phyloP scores from a whole-genome alignment of 768 basidiomycete genomes.

The Phanerochaete carnosa region DNA sequence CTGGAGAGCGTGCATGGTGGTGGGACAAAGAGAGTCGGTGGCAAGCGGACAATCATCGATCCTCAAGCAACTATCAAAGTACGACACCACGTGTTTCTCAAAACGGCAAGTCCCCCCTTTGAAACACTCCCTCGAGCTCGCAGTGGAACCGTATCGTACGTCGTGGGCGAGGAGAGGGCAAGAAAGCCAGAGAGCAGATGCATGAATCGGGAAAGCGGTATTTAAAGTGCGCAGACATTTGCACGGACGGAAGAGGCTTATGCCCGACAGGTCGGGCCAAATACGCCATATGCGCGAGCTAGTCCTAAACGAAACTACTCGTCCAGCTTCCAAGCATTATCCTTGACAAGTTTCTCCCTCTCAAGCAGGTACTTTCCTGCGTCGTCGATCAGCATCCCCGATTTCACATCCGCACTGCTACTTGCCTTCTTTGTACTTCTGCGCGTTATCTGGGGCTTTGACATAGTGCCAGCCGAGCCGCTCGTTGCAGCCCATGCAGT shows the following conservation, averaged over 20 bases:
- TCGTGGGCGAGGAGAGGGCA: not conserved
- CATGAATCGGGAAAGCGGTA: not conserved
- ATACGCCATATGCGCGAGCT: constrained; percentile 12
- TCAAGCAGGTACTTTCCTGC: constrained; percentile 81
- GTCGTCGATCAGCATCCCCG: not conserved
- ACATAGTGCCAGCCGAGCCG: constrained; percentile 82
- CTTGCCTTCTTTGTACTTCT: constrained; percentile 82
- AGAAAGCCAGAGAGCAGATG: not conserved
- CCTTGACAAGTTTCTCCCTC: constrained; percentile 75
- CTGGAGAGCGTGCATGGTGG: constrained; percentile 48
- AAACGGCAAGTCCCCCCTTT: constrained; percentile 4
- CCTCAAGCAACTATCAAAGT: constrained; percentile 6
- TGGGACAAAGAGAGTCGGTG: constrained; percentile 9
- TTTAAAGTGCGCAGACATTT: not conserved
- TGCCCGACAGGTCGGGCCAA: not conserved
- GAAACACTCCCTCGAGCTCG: not conserved
- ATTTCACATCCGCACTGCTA: constrained; percentile 21
- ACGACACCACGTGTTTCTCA: constrained; percentile 11
- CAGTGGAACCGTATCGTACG: not conserved
- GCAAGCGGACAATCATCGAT: constrained; percentile 10
- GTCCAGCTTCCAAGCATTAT: constrained; percentile 75
- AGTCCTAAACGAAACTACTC: constrained; percentile 15
- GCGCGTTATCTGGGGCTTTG: constrained; percentile 68
- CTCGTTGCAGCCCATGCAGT: constrained; percentile 76
- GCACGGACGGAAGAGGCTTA: not conserved